Evolutionary conservation across 2,329 filamentous ascomycete species (phyloP).

Genomic region (Fusarium globosum): DNA sequence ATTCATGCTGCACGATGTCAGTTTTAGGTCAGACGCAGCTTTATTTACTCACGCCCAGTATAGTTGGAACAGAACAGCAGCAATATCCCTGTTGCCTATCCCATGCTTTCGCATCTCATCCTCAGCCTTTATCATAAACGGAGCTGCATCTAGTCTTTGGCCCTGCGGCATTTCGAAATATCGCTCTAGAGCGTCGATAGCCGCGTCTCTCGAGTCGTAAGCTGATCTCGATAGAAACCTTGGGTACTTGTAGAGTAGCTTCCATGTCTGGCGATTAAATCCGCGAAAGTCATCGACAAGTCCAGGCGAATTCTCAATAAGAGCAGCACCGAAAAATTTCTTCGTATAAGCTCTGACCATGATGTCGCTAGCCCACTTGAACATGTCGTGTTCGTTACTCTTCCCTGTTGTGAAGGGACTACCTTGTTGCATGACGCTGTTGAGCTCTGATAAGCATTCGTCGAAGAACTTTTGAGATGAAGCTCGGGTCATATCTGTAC

Average conservation of each 20-base stretch:
- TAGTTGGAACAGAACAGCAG: background rate
- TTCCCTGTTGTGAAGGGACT: background rate
- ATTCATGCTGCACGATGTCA: background rate
- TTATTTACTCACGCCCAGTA: background rate
- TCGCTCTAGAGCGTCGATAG: background rate
- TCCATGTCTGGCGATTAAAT: background rate
- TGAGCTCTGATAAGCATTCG: background rate
- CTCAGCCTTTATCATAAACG: background rate
- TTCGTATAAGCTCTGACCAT: background rate
- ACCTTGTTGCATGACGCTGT: background rate
- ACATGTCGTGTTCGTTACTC: background rate
- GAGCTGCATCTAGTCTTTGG: background rate
- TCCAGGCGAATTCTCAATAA: background rate
- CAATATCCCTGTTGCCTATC: background rate
- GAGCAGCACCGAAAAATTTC: background rate
- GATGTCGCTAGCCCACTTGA: background rate
- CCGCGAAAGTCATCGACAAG: background rate
- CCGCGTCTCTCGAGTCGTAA: background rate
- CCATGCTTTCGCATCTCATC: background rate
- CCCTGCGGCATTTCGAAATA: background rate
- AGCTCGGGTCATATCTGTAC: background rate
- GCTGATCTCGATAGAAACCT: background rate
- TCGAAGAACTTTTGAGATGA: background rate
- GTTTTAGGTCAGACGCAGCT: background rate
- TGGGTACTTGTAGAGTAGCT: background rate